phyloP scores from a whole-genome alignment of 177 flowering plant genomes.

The Vitis hybrid region DNA sequence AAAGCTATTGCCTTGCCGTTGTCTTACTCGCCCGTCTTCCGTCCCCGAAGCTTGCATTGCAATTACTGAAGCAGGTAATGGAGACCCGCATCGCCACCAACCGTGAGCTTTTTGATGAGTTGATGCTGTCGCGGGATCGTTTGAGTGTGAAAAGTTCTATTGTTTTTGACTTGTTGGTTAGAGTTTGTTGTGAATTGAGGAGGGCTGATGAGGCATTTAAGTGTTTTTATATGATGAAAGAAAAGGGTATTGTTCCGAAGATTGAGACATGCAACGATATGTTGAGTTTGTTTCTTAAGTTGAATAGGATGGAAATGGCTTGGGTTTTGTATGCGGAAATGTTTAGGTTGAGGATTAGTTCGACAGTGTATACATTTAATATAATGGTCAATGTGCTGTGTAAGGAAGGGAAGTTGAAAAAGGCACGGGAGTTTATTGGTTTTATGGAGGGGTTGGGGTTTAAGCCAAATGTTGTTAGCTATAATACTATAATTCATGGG shows the following conservation, averaged over 20 bases:
- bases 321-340: conserved; percentile 90
- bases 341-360: conserved; percentile 67
- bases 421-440: conserved; percentile 59
- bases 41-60: conserved; percentile 43
- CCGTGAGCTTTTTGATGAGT: conserved; percentile 36
- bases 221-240: conserved; percentile 62
- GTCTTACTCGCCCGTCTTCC: conserved; percentile 36
- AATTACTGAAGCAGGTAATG: conserved; percentile 36
- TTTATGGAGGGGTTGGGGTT: conserved; percentile 63
- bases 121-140: conserved; percentile 28
- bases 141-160: conserved; percentile 27
- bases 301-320: conserved; percentile 39
- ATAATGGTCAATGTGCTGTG: conserved; percentile 82
- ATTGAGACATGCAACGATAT: conserved; percentile 68
- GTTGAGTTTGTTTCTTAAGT: conserved; percentile 52
- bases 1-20: conserved; percentile 45
- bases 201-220: conserved; percentile 43
- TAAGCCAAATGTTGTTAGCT: conserved; percentile 66
- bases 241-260: conserved; percentile 41
- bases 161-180: conserved; percentile 53
- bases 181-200: conserved; percentile 53
- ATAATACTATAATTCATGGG: conserved; percentile 72
- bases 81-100: conserved; percentile 9
- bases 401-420: conserved; percentile 85
- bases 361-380: conserved; percentile 59